A percentile compares a stretch with the other conserved stretches of the same genome.
Evolutionary conservation across 805 yeast species (phyloP).

Genomic region (Saturnispora galanensis): DNA sequence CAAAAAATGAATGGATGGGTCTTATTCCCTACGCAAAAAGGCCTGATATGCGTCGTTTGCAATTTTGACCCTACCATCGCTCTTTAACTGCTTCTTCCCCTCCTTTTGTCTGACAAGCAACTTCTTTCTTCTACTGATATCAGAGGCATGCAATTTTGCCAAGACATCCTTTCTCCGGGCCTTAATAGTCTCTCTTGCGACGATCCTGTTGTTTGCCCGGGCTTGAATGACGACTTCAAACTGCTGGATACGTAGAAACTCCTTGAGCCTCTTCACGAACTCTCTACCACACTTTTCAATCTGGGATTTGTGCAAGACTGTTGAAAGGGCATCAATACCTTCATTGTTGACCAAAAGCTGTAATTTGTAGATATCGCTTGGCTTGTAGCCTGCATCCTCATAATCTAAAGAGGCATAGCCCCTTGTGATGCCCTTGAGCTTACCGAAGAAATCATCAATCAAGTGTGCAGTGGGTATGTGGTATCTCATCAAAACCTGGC

Average conservation of each 20-base stretch:
- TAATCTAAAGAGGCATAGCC: slow-evolving; percentile 94
- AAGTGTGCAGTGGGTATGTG: slow-evolving; percentile 78
- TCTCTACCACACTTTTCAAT: slow-evolving; percentile 64
- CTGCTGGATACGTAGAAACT: slow-evolving; percentile 69
- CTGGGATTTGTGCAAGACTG: slow-evolving; percentile 77
- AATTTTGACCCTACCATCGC: slow-evolving; percentile 67
- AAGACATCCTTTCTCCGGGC: slow-evolving; percentile 94
- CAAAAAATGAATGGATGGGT: background rate
- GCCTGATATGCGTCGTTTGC: slow-evolving; percentile 86
- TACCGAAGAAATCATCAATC: slow-evolving; percentile 94
- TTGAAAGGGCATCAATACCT: slow-evolving; percentile 86
- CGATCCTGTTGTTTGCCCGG: slow-evolving; percentile 61
- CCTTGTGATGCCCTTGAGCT: slow-evolving; percentile 75
- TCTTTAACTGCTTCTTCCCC: slow-evolving; percentile 79
- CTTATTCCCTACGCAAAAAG: slow-evolving; percentile 41
- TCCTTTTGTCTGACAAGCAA: slow-evolving; percentile 82
- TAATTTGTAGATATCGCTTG: slow-evolving; percentile 74
- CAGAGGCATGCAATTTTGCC: slow-evolving; percentile 88
- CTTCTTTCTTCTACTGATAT: slow-evolving; percentile 82
- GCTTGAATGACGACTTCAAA: slow-evolving; percentile 94
- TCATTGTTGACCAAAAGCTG: slow-evolving; percentile 84
- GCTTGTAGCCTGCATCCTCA: slow-evolving; percentile 82
- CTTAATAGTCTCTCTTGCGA: slow-evolving; percentile 88
- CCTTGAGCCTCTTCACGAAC: slow-evolving; percentile 76
- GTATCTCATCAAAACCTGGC: slow-evolving; percentile 74